Conservation (phyloP, 2,329 filamentous ascomycete genomes). For the Basipetospora sp. region DNA sequence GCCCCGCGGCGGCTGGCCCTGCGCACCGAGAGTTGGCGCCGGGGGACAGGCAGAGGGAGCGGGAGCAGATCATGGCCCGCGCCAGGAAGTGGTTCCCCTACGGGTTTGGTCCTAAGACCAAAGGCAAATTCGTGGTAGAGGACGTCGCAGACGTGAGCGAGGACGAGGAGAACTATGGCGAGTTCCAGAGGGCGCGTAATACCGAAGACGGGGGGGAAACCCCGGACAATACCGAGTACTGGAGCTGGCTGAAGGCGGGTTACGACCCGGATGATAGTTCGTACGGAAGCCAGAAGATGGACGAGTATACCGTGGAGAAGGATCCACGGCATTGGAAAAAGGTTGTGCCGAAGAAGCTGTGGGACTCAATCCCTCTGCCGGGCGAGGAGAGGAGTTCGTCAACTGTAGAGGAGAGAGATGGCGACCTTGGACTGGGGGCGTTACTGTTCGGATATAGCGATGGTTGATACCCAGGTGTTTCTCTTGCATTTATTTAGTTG, state of each 20-base stretch:
- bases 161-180: slow-evolving; percentile 28
- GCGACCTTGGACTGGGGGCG: not conserved
- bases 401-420: not conserved
- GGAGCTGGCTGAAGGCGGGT: slow-evolving; percentile 9
- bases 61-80: slow-evolving; percentile 23
- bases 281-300: not conserved
- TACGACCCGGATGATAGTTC: not conserved
- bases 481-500: no score
- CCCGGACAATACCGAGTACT: slow-evolving; percentile 5
- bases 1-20: no score
- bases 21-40: slow-evolving; percentile 11
- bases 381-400: not conserved
- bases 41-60: slow-evolving; percentile 22
- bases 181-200: slow-evolving; percentile 20
- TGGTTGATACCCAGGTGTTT: no score
- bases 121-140: slow-evolving; percentile 28
- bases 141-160: slow-evolving; percentile 27
- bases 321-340: not conserved
- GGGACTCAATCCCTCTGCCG: not conserved
- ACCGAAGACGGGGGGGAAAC: slow-evolving; percentile 1
- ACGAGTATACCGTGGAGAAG: slow-evolving; percentile 5
- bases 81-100: slow-evolving; percentile 33
- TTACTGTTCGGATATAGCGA: not conserved
- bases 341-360: not conserved
- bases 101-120: slow-evolving; percentile 28